A percentile compares a stretch with the other conserved stretches of the same genome.
phyloP scores from a whole-genome alignment of 306 rosid species.

The Styphnolobium japonicum region DNA sequence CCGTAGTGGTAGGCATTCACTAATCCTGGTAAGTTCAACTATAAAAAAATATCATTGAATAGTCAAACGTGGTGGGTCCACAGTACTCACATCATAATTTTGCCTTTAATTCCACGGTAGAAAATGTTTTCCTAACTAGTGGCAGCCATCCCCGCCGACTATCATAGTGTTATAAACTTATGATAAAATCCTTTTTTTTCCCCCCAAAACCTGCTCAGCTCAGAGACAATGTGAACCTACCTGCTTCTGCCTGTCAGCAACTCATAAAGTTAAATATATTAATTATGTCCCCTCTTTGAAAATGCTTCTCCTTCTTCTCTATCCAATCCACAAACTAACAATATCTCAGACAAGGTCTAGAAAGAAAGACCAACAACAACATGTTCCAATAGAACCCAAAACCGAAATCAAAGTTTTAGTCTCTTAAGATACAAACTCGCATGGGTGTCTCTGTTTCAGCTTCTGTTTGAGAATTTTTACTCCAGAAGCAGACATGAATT shows the following conservation, averaged over 20 bases:
- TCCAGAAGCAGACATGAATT: conserved; percentile 43
- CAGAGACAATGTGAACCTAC: conserved; percentile 31
- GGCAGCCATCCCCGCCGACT: conserved; percentile 15
- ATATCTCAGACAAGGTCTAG: neutral
- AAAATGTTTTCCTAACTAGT: conserved; percentile 13
- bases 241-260: conserved; percentile 44
- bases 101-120: conserved; percentile 17
- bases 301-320: neutral
- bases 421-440: neutral
- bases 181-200: conserved; percentile 6
- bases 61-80: conserved; percentile 40
- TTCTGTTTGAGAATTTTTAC: conserved; percentile 9
- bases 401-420: neutral
- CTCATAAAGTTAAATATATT: conserved; percentile 29
- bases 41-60: too few relatives aligned
- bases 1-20: too few relatives aligned
- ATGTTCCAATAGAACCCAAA: neutral
- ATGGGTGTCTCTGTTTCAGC: conserved; percentile 26
- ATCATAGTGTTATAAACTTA: neutral
- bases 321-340: conserved; percentile 16
- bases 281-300: conserved; percentile 22
- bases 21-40: too few relatives aligned
- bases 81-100: conserved; percentile 12
- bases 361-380: conserved; percentile 15
- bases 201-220: conserved; percentile 26